phyloP scores from a whole-genome alignment of 768 basidiomycete species.

The Coprinopsis marcescibilis region DNA sequence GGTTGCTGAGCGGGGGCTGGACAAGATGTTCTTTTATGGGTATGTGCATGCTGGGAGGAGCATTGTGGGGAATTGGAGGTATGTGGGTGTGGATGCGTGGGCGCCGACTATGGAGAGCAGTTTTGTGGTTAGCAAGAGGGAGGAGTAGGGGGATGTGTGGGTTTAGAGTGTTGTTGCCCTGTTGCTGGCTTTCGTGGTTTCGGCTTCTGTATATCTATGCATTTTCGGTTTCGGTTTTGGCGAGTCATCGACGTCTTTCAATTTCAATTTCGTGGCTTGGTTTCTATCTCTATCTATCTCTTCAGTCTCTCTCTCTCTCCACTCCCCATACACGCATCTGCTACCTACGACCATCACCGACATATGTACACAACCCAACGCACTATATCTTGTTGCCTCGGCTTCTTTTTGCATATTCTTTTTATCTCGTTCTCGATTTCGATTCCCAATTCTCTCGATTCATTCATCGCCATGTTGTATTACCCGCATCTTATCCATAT shows the following conservation, averaged over 20 bases:
- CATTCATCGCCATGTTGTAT: no score
- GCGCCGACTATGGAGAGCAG: slow-evolving; percentile 2
- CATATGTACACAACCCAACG: neutral
- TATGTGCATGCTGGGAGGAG: slow-evolving; percentile 61
- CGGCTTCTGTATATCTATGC: neutral
- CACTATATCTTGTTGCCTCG: neutral
- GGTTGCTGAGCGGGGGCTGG: neutral
- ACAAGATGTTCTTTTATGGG: slow-evolving; percentile 53
- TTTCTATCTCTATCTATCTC: neutral
- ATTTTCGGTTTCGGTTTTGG: neutral
- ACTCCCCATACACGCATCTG: neutral
- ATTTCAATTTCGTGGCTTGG: no score
- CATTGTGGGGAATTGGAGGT: slow-evolving; percentile 72
- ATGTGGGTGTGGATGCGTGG: slow-evolving; percentile 22
- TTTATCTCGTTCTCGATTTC: neutral
- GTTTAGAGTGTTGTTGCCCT: neutral
- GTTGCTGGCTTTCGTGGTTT: neutral
- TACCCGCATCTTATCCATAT: no score
- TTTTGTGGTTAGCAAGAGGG: slow-evolving; percentile 8
- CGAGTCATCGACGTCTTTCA: no score
- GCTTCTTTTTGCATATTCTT: neutral
- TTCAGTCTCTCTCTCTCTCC: neutral
- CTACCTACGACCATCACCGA: neutral
- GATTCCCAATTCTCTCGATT: neutral
- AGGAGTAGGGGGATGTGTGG: neutral